Evolutionary conservation across 257 asterid genomes (phyloP), one percentile per base, ranked within the genome.

Genomic region (Plantago major): DNA sequence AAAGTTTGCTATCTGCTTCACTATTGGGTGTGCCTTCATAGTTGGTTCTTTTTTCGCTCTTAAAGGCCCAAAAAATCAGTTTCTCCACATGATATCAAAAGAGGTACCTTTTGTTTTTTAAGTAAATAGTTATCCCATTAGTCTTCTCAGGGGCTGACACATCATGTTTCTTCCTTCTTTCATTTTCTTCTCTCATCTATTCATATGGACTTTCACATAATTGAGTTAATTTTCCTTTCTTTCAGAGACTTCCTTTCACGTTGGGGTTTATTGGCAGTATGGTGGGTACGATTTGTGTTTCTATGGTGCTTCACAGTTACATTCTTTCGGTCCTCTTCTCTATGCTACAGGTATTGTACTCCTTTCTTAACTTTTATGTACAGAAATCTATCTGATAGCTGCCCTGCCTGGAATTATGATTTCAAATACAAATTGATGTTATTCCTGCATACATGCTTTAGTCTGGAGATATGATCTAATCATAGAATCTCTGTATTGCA

Each of bases 281-380:
- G 79, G 94, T 61, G 22, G 89, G 90, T 55, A 89, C 97, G 3
- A 63, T 89, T 15, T 89, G 82, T 48, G 93, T 86, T 33, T 89
- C 96, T 51, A 86, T 89, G 93, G 88, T 89, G 71, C 95, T 83
- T 70, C 95, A 89, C 66, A 86, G 94, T 74, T 89, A 89, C 74
- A 50, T 89, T 63, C 89, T 89, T 45, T 89, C 90, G 43, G 93
- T 84, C 49, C 40, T 89, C 57, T 89, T 86, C 90, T 89, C 96
- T 7, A 71, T 80, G 48, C 59, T 89, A 44, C 95, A 89, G 95
- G 96, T 89, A 80, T 43, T 46, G 13, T 42, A 33, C 28, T 59
- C 18, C 42, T 30, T 14, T 38, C 46, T 16, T 43, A 14, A 62
- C 28, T 26, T n/a, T 6, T 17, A 9, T 22, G 12, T 15, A 7